phyloP scores from a whole-genome alignment of 78 protist species.

The Creolimax fragrantissima region DNA sequence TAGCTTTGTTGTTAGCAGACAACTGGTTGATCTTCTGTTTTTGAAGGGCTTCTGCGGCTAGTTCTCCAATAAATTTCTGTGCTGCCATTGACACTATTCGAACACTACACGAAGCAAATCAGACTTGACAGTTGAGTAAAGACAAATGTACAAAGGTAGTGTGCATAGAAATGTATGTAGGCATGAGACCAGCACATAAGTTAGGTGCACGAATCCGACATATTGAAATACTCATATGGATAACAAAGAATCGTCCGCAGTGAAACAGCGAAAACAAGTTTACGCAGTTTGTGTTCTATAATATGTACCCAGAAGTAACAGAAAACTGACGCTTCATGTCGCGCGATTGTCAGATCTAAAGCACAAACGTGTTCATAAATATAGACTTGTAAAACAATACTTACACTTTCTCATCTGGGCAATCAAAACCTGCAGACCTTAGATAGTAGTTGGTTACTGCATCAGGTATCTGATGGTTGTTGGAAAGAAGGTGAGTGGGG shows the following conservation, averaged over 20 bases:
- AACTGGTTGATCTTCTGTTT: background rate
- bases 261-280: too few relatives aligned
- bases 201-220: background rate
- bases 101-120: too few relatives aligned
- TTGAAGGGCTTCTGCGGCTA: background rate
- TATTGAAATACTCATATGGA: background rate
- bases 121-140: too few relatives aligned
- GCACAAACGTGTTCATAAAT: too few relatives aligned
- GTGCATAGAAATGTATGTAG: background rate
- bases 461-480: background rate
- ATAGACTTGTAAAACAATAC: too few relatives aligned
- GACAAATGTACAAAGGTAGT: background rate
- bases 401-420: conserved; percentile 7
- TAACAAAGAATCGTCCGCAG: background rate
- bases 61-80: background rate
- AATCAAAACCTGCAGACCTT: background rate
- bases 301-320: too few relatives aligned
- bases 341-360: too few relatives aligned
- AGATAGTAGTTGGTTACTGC: background rate
- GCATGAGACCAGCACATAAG: background rate
- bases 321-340: too few relatives aligned
- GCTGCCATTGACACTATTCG: background rate
- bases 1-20: background rate
- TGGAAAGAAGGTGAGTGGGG: too few relatives aligned
- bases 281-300: too few relatives aligned